Evolutionary conservation across 768 basidiomycete species (phyloP).

Genomic region (Boletus eberwhitei): DNA sequence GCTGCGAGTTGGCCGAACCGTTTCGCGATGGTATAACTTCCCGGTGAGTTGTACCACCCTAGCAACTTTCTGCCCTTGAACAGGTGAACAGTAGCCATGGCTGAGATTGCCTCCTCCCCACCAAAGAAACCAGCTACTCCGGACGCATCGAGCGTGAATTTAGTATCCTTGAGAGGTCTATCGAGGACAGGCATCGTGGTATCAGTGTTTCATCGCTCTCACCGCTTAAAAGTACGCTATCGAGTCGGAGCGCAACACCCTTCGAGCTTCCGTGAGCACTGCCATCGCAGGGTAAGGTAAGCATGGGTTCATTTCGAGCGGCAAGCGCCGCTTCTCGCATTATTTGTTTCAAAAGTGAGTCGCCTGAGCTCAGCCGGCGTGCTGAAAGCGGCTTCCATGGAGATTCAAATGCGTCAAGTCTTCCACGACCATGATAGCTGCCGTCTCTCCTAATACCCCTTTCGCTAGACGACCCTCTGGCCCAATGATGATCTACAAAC

Average conservation of each 20-base stretch:
- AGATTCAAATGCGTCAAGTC: too few species aligned
- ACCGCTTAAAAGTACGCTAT: not conserved
- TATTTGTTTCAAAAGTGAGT: not conserved
- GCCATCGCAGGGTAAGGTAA: too few species aligned
- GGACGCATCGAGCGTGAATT: slow-evolving; percentile 26
- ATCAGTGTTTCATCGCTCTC: not conserved
- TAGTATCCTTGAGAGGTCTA: slow-evolving; percentile 1
- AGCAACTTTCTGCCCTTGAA: slow-evolving; percentile 32
- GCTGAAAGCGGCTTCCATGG: not conserved
- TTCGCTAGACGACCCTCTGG: too few species aligned
- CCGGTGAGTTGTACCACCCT: slow-evolving; percentile 38
- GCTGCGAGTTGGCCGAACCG: slow-evolving; percentile 29
- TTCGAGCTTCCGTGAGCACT: too few species aligned
- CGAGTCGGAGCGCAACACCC: too few species aligned
- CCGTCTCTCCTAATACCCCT: not conserved
- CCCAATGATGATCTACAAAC: too few species aligned
- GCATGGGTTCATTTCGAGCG: too few species aligned
- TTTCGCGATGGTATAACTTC: slow-evolving; percentile 34
- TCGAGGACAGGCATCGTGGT: slow-evolving; percentile 17
- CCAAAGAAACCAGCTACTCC: slow-evolving; percentile 37
- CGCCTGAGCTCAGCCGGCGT: not conserved
- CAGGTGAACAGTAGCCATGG: slow-evolving; percentile 35
- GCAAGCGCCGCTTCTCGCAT: too few species aligned
- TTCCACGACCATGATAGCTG: not conserved
- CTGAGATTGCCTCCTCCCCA: slow-evolving; percentile 37